Conservation (phyloP, 495 filamentous ascomycete species). For the Aspergillus egyptiacus region DNA sequence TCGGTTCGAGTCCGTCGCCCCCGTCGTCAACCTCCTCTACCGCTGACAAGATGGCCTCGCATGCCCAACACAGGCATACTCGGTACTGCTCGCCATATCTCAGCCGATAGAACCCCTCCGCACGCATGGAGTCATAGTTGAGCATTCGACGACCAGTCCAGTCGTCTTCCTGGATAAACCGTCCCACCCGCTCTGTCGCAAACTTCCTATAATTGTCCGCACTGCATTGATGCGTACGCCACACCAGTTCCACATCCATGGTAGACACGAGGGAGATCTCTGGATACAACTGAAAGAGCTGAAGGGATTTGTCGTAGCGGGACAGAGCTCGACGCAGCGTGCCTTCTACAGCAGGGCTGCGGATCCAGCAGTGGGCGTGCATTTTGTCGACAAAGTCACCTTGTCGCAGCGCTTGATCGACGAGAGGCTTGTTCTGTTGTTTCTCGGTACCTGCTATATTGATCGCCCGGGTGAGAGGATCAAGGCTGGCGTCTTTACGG, state of each 20-base stretch:
- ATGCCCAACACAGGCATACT: conserved; percentile 9
- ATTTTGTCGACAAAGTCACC: conserved; percentile 14
- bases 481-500: not conserved
- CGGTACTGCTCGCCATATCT: conserved; percentile 1
- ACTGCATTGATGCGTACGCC: conserved; percentile 15
- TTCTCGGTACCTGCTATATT: not conserved
- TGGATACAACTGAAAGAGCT: conserved; percentile 4
- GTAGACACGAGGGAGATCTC: conserved; percentile 8
- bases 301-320: conserved; percentile 10
- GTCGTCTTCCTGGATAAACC: conserved; percentile 12
- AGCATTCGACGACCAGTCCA: conserved; percentile 7
- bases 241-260: conserved; percentile 10
- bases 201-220: not conserved
- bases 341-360: conserved; percentile 2
- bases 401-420: conserved; percentile 4
- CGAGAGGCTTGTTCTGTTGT: not conserved
- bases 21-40: conserved; percentile 1
- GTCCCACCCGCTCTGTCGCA: not conserved
- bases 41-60: conserved; percentile 8
- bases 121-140: not conserved
- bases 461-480: not conserved
- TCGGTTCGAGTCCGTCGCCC: not conserved
- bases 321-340: not conserved
- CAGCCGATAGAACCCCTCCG: not conserved
- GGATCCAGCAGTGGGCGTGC: conserved; percentile 13